phyloP scores from a whole-genome alignment of 2,329 filamentous ascomycete species.

The Monosporascus ibericus region DNA sequence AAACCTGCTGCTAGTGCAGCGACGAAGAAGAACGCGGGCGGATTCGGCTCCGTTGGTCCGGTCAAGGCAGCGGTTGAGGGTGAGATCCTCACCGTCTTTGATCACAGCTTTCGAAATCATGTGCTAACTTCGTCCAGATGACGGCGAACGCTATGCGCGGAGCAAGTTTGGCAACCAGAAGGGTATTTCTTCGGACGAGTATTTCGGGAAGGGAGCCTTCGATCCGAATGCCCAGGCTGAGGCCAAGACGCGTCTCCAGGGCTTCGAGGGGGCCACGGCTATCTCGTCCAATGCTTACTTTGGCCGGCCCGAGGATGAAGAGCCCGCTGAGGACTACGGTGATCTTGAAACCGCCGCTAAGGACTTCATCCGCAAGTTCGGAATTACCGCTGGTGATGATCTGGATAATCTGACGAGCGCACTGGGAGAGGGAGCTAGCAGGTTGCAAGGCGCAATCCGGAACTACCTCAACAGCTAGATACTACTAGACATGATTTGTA shows the following conservation, averaged over 20 bases:
- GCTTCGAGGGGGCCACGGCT: slow-evolving; percentile 84
- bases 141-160: slow-evolving; percentile 77
- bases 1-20: slow-evolving; percentile 50
- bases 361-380: slow-evolving; percentile 92
- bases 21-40: slow-evolving; percentile 68
- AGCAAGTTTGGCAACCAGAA: slow-evolving; percentile 89
- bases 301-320: slow-evolving; percentile 81
- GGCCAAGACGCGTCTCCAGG: slow-evolving; percentile 79
- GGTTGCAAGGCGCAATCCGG: slow-evolving; percentile 70
- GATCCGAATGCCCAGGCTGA: slow-evolving; percentile 76
- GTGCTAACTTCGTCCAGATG: slow-evolving; percentile 41
- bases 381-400: slow-evolving; percentile 92
- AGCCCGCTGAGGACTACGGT: slow-evolving; percentile 68
- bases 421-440: slow-evolving; percentile 78
- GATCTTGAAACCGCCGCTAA: slow-evolving; percentile 90
- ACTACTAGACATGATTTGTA: background rate
- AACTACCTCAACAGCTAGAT: slow-evolving; percentile 55
- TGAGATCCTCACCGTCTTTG: slow-evolving; percentile 31
- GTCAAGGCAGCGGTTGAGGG: slow-evolving; percentile 65
- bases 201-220: slow-evolving; percentile 86
- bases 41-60: slow-evolving; percentile 80
- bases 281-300: slow-evolving; percentile 99
- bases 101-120: background rate
- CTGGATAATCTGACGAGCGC: slow-evolving; percentile 81
- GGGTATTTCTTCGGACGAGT: slow-evolving; percentile 95